These are phyloP conservation scores for Copromyces sp. DNA, from an alignment of 495 filamentous ascomycete genomes.

Conservation along the genomic window DNA sequence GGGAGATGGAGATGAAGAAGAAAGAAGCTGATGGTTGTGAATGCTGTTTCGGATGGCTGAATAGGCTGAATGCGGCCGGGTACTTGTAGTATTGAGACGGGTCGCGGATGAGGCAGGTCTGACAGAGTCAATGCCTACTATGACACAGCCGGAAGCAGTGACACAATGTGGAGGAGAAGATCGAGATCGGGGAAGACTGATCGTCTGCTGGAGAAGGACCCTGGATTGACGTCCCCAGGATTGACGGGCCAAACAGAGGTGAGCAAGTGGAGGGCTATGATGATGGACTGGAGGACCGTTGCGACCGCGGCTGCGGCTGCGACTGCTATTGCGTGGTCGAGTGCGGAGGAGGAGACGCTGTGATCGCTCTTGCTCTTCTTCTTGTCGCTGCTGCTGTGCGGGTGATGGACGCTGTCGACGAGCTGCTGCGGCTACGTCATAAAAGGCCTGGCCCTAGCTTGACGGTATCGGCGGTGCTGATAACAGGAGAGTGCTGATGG, in stretches of 20 bases:
- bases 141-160: neutral
- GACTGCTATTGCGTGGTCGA: neutral
- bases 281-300: neutral
- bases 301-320: neutral
- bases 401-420: neutral
- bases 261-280: neutral
- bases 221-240: neutral
- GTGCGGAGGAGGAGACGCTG: neutral
- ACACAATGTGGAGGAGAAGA: neutral
- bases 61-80: neutral
- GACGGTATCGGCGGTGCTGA: neutral
- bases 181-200: neutral
- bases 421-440: conserved; percentile 16
- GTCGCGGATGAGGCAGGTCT: neutral
- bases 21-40: neutral
- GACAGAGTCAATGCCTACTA: neutral
- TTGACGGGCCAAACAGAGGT: neutral
- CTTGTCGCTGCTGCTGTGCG: too few species aligned
- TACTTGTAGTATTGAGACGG: neutral
- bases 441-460: conserved; percentile 23
- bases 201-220: neutral
- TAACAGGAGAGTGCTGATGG: neutral
- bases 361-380: neutral
- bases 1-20: neutral
- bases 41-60: neutral